These are phyloP conservation scores for Umbilicus rupestris DNA, from an alignment of 164 flowering plant species.

Conservation along the genomic window DNA sequence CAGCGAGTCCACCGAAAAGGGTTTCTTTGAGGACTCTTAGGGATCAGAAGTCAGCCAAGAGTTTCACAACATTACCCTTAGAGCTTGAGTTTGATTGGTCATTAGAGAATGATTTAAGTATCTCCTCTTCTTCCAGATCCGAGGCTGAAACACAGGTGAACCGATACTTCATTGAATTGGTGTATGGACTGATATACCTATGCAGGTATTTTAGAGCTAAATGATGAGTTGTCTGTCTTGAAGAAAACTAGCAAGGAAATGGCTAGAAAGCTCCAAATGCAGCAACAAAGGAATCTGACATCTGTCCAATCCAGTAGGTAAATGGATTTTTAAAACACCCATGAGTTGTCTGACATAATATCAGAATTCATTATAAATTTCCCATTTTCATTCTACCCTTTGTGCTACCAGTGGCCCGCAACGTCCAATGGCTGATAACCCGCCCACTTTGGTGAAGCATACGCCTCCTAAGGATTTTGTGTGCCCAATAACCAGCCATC, in stretches of 20 bases:
- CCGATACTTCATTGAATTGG: slow-evolving; percentile 21
- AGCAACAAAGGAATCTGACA: slow-evolving; percentile 25
- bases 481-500: slow-evolving; percentile 64
- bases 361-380: slow-evolving; percentile 5
- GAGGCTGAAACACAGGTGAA: slow-evolving; percentile 36
- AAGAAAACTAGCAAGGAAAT: slow-evolving; percentile 40
- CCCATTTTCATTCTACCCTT: slow-evolving; percentile 11
- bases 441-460: slow-evolving; percentile 28
- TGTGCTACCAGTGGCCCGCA: slow-evolving; percentile 26
- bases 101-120: slow-evolving; percentile 17
- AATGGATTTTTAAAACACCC: slow-evolving; percentile 5
- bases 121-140: slow-evolving; percentile 24
- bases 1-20: slow-evolving; percentile 38
- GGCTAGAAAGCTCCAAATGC: slow-evolving; percentile 22
- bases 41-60: slow-evolving; percentile 13
- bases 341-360: not conserved
- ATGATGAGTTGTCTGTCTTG: slow-evolving; percentile 21
- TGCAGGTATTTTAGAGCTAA: slow-evolving; percentile 12
- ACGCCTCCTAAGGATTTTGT: slow-evolving; percentile 78
- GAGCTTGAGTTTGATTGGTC: slow-evolving; percentile 23
- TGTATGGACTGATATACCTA: slow-evolving; percentile 33
- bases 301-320: slow-evolving; percentile 43
- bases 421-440: slow-evolving; percentile 33
- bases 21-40: slow-evolving; percentile 31
- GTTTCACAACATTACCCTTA: slow-evolving; percentile 12